These are phyloP conservation scores for Naganishia friedmannii DNA, from an alignment of 768 basidiomycete species.

Conservation along the genomic window DNA sequence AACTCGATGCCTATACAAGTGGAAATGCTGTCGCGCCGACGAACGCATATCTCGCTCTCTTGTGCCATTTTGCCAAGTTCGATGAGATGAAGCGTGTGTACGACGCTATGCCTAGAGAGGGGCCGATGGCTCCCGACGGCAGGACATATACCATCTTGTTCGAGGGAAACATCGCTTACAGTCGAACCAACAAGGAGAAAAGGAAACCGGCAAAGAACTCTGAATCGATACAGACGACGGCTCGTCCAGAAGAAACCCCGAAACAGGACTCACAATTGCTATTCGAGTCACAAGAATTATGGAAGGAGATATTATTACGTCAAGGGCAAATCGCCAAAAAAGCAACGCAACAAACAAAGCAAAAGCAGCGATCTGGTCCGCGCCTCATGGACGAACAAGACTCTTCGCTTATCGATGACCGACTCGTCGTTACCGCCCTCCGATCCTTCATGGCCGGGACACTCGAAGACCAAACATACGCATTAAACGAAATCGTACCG, in stretches of 20 bases:
- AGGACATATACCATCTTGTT: slow-evolving; percentile 44
- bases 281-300: slow-evolving; percentile 31
- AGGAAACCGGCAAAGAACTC: background rate
- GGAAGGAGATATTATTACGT: slow-evolving; percentile 34
- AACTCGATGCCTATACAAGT: slow-evolving; percentile 14
- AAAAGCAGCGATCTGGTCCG: background rate
- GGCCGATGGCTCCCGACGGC: slow-evolving; percentile 37
- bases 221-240: background rate
- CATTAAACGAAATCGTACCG: slow-evolving; percentile 31
- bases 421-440: slow-evolving; percentile 31
- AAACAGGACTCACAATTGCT: background rate
- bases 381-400: background rate
- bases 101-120: slow-evolving; percentile 33
- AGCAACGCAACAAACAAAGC: background rate
- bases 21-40: slow-evolving; percentile 35
- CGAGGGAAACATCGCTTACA: slow-evolving; percentile 25
- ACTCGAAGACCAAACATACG: slow-evolving; percentile 32
- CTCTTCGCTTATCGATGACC: slow-evolving; percentile 29
- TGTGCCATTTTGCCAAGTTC: slow-evolving; percentile 37
- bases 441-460: slow-evolving; percentile 26
- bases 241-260: background rate
- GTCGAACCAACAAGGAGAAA: background rate
- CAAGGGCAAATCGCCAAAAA: slow-evolving; percentile 10
- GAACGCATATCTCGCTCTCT: slow-evolving; percentile 46
- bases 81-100: slow-evolving; percentile 42